phyloP scores from a whole-genome alignment of 1,284 basidiomycete species.

The Pterulicium gracile region DNA sequence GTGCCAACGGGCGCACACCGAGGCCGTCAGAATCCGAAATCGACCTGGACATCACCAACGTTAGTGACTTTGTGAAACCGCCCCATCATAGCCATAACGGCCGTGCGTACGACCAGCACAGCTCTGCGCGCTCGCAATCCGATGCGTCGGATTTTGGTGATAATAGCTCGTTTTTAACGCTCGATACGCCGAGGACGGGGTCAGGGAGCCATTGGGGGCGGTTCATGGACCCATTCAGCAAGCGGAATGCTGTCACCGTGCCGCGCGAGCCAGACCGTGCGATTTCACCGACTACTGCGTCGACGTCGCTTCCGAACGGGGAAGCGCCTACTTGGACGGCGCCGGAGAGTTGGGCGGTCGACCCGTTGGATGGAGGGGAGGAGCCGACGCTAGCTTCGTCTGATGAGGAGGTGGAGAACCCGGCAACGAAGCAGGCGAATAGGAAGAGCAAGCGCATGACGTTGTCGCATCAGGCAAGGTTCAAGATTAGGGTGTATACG shows the following conservation, averaged over 20 bases:
- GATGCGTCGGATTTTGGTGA: too few relatives aligned
- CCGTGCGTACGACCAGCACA: too few relatives aligned
- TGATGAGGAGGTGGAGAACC: constrained; percentile 5
- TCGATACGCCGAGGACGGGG: too few relatives aligned
- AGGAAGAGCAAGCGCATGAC: neutral
- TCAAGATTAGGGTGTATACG: constrained; percentile 68
- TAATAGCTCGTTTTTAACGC: too few relatives aligned
- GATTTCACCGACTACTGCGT: too few relatives aligned
- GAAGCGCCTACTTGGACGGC: constrained; percentile 35
- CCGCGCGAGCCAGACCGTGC: too few relatives aligned
- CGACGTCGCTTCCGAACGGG: constrained; percentile 11
- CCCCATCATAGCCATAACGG: constrained; percentile 7
- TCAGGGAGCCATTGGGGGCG: too few relatives aligned
- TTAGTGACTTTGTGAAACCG: neutral
- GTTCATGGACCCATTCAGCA: too few relatives aligned
- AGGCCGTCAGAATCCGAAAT: neutral
- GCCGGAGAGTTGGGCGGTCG: constrained; percentile 52
- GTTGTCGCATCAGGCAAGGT: constrained; percentile 13
- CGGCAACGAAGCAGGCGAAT: too few relatives aligned
- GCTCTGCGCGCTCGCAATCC: too few relatives aligned
- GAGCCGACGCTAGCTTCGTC: constrained; percentile 14
- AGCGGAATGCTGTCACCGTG: too few relatives aligned
- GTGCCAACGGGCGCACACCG: neutral
- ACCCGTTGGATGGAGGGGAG: constrained; percentile 30
- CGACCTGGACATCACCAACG: neutral